Evolutionary conservation across 352 stramenopile species (phyloP), one percentile per base, ranked within the genome.

Genomic region (Elongisporangium anandrum): DNA sequence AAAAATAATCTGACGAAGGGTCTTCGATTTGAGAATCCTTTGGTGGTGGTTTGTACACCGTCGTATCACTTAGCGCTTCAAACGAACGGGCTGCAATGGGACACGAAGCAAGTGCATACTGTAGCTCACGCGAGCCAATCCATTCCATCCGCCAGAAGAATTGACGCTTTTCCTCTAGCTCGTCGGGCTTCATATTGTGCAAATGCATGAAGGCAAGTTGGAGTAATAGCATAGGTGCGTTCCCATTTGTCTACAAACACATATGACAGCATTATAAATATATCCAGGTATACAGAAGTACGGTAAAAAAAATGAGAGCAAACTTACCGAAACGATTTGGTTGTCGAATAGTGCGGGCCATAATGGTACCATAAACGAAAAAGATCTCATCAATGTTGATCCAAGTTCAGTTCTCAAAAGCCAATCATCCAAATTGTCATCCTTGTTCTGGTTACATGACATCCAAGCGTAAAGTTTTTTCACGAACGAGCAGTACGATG

Each of bases 341-440:
- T 87, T 88, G 54, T 89, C 75, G 22, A 90, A 77, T 16, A 92
- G 57, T 5, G 80, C 79, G 20, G 74, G 65, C 63, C 85, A 83
- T 3, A 52, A 45, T 2, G 73, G 63, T 23, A 76, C 66, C 50
- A 87, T 75, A 4, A 53, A 70, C 19, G 73, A 70, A 56, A 88
- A 84, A 15, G 82, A 74, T 22, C 76, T 70, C 41, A 92, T 74
- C 34, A 84, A 72, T n/a, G 68, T 63, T 16, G 72, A 79, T 17
- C 72, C 68, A 50, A 92, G 54, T 29, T 91, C 81, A 57, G 73
- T 77, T 39, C 66, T 66, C 34, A 45, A 17, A 21, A 81, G 52
- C 41, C 79, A 41, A 50, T 57, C 60, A 16, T 61, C 68, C 7
- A 16, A 9, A 23, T 34, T 64, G 47, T 69, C 22, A n/a, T 49